phyloP scores from a whole-genome alignment of 306 rosid genomes.

The Ammopiptanthus mongolicus region DNA sequence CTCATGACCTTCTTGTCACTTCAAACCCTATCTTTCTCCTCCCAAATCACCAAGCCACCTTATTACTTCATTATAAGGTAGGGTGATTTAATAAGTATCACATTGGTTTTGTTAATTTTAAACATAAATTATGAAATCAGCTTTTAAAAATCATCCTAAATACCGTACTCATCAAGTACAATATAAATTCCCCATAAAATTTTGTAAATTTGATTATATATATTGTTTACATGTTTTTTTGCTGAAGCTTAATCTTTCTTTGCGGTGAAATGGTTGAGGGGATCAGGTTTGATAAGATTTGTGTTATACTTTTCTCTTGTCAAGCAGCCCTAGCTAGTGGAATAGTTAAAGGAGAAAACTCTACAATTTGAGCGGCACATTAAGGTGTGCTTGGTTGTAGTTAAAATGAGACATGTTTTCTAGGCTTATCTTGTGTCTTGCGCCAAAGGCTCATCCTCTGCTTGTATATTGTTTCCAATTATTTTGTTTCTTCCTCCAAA shows the following conservation, averaged over 20 bases:
- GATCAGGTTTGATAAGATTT: neutral
- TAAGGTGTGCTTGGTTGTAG: neutral
- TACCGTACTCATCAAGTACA: no score
- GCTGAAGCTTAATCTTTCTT: neutral
- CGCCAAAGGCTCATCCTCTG: neutral
- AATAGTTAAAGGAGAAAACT: neutral
- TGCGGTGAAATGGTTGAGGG: neutral
- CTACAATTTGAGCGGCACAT: neutral
- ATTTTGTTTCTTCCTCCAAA: neutral
- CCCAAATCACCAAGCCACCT: no score
- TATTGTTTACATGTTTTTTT: neutral
- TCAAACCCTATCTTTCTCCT: no score
- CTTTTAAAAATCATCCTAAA: no score
- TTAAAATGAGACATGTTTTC: neutral
- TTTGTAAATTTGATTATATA: no score
- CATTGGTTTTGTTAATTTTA: no score
- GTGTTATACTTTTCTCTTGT: neutral
- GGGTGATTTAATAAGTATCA: no score
- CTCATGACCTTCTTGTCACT: no score
- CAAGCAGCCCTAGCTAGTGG: constrained; percentile 16
- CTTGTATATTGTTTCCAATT: neutral
- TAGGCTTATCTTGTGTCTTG: neutral
- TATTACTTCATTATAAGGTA: no score
- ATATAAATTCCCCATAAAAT: no score
- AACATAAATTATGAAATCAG: no score